Conservation (phyloP, 2,329 filamentous ascomycete species). For the Pseudocercospora eumusae region DNA sequence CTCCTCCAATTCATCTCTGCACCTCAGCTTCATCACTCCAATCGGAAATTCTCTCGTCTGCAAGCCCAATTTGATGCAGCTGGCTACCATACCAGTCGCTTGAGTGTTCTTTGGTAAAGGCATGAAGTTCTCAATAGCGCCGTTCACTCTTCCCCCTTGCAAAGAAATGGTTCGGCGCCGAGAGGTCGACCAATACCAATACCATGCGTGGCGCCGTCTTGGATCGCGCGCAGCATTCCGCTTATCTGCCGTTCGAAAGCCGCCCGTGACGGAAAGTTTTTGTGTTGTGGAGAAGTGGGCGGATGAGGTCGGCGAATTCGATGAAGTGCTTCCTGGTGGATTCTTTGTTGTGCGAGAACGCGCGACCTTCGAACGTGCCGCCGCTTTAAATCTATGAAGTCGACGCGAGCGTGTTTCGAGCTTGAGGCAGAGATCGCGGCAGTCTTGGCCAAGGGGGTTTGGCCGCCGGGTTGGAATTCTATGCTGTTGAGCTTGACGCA, state of each 20-base stretch:
- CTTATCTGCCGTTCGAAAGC: constrained; percentile 37
- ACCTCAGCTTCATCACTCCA: constrained; percentile 38
- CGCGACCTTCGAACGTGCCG: constrained; percentile 35
- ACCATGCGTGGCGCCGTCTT: constrained; percentile 32
- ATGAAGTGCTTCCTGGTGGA: constrained; percentile 36
- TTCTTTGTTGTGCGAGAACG: constrained; percentile 38
- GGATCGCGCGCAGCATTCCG: constrained; percentile 35
- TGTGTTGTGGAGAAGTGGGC: constrained; percentile 36
- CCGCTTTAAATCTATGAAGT: constrained; percentile 36
- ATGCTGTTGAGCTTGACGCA: constrained; percentile 38
- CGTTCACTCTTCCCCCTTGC: constrained; percentile 33
- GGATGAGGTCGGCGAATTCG: constrained; percentile 37
- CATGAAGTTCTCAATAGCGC: constrained; percentile 37
- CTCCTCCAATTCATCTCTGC: constrained; percentile 36
- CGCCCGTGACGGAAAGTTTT: constrained; percentile 39
- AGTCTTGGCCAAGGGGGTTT: constrained; percentile 35
- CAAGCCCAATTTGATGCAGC: constrained; percentile 36
- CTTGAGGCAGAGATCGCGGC: constrained; percentile 31
- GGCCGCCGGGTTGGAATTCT: constrained; percentile 36
- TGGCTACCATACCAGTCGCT: constrained; percentile 33
- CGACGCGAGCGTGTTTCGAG: constrained; percentile 31
- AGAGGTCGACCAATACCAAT: constrained; percentile 37
- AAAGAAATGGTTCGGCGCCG: constrained; percentile 36
- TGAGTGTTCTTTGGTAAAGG: constrained; percentile 38
- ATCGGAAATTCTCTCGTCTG: constrained; percentile 35